Base-by-base conservation (phyloP, 2,329 filamentous ascomycete species). In the Atkinsonella texensis region DNA sequence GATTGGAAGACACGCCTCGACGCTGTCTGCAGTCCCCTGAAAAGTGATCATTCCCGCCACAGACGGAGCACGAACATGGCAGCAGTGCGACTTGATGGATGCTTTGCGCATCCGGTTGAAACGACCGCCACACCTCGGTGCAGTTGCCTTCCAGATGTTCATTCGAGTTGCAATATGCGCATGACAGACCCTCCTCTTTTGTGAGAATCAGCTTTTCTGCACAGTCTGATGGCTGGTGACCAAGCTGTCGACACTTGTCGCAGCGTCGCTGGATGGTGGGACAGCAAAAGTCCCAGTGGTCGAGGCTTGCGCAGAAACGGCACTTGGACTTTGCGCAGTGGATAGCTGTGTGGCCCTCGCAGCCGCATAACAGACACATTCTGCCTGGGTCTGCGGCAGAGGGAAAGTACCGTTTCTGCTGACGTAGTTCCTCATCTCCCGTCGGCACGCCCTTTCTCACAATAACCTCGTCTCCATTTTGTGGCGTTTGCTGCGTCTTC, bases 101-200 rank as follows among this genome's bases (percentile, higher is more conserved):
- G 13, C 64, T 64, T 15, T 65, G 60, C 10, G 65, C 58, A 13
- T 67, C 63, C 2, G 70, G 71, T 12, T 67, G 63, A 60, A 76
- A 83, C 17, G 73, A 79, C 52, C 75, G 71, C 81, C 81, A 87
- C 23, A 83, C 67, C 46, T 73, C 68, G 50, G 76, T 73, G 62
- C 85, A 88, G 2, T 74, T 66, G 12, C 69, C 62, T 60, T 87
- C 84, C 9, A 74, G 57, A 58, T 89, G 85, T 9, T 74, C 69
- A 3, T 60, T 56, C 7, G 73, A 73, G 40, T 68, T 68, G 63
- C 85, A 89, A 35, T 81, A 69, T 11, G 78, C 77, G 62, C 85
- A 89, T 2, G 74, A 73, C 46, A 75, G 67, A 20, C 73, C 72
- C 51, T 83, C 79, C 15, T 72, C 72, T 55, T 74, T 74, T 15